Base-by-base conservation (phyloP, 2,329 filamentous ascomycete genomes). In the Orbilia oligospora region DNA sequence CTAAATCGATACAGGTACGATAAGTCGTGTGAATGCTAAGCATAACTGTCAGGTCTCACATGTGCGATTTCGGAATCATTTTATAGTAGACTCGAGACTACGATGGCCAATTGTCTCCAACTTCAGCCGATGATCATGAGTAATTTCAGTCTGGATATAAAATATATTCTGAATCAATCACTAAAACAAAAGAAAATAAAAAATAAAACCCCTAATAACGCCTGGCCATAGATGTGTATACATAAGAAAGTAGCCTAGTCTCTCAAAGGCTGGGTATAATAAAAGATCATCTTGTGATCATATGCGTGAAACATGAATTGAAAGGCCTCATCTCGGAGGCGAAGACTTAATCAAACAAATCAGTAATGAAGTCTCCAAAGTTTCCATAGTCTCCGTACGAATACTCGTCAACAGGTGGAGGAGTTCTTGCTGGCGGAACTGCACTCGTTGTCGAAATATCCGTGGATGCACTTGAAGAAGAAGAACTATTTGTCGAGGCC, bases 291-390 rank as follows among this genome's bases (percentile, higher is more conserved):
- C 48, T 14, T 51, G 12, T 14, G 48, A 51, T 51, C 48, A 51
- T 20, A 20, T 46, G 6, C 48, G 48, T 51, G 20, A 27, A 16
- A 16, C n/a, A 27, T 27, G 20, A 27, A 51, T 16, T 14, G 20
- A 51, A 51, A 5, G 14, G 20, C 48, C 51, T 55, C 27, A 55
- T 55, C 51, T 55, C 5, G 22, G 27, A 55, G 24, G 24, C 24
- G 16, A 55, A 18, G 27, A 18, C 1, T n/a, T 16, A 16, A 1
- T 30, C 12, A n/a, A 41, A 41, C 3, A 41, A 14, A 14, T 16
- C 1, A 18, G 2, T 46, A 18, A 46, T 46, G n/a, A 18, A 16
- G 1, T 18, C 4, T 46, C 16, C 27, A 30, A 18, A 46, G 44
- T 12, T 20, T 20, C 24, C 14, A 16, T n/a, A 38, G 33, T 41